Base-by-base conservation (phyloP, 352 stramenopile genomes). In the Phytophthora tentaculata region DNA sequence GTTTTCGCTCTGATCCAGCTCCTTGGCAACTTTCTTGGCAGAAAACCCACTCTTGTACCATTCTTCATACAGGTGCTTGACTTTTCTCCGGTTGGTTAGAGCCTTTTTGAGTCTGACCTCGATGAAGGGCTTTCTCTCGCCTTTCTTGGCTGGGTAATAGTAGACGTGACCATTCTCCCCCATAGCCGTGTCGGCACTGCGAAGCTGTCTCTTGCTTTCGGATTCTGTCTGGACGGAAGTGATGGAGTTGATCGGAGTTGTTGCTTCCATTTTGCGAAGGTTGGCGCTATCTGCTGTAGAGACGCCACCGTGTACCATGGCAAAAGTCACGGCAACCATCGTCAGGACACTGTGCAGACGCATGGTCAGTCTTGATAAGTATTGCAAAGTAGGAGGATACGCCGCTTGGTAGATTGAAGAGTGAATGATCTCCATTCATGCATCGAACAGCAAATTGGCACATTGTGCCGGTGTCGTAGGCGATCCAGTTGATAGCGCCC, bases 11-110 rank as follows among this genome's bases (percentile, higher is more conserved):
- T 60, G 35, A 8, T 29, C 4, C 16, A 73, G 54, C 1, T 37
- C 52, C 9, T 35, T 37, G 0, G 54, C 37, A 10, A 73, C 58
- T 54, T 60, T 39, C 24, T 60, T 68, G 22, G 41, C n/a, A 19
- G 65, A 56, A 19, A 48, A 55, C 22, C 65, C 65, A 12, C 35
- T 68, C 29, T 60, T 63, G 52, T 73, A 68, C 65, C 65, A 73
- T n/a, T 17, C 13, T 10, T 49, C 24, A 20, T 73, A 73, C 22
- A 71, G 32, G n/a, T 48, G 63, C 17, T 51, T 26, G 17, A 32
- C 56, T 44, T 66, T 71, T 39, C 48, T 66, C 0, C 56, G 56
- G 56, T 71, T 52, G 41, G 63, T 17, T 14, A 67, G 17, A 0
- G 63, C 57, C 23, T 67, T 71, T 20, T 58, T 10, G 5, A 72